phyloP scores from a whole-genome alignment of 768 basidiomycete genomes.

The Tricholoma hemisulphureum region DNA sequence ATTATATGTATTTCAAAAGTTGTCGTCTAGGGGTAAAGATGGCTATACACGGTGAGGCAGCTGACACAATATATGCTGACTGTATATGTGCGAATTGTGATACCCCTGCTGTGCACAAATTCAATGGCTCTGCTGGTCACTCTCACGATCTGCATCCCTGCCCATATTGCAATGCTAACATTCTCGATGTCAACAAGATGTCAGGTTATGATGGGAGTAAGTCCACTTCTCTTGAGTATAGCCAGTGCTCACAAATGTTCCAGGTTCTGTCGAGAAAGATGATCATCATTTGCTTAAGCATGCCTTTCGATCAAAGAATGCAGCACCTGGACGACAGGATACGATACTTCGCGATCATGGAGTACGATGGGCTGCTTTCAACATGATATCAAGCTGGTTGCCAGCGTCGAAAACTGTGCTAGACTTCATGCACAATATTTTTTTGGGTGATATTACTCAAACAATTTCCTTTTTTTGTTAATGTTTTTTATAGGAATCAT shows the following conservation, averaged over 20 bases:
- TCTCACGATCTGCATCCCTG: conserved; percentile 25
- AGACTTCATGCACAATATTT: conserved; percentile 33
- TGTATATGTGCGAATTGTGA: conserved; percentile 25
- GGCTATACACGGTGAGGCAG: conserved; percentile 19
- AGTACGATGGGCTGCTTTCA: conserved; percentile 21
- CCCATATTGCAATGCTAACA: conserved; percentile 18
- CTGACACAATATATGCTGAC: conserved; percentile 21
- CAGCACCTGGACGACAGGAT: conserved; percentile 4
- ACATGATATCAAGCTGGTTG: conserved; percentile 27
- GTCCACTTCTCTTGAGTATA: neutral
- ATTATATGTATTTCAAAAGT: neutral
- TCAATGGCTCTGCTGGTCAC: conserved; percentile 26
- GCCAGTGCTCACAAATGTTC: neutral
- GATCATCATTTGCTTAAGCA: conserved; percentile 15
- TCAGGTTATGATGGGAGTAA: conserved; percentile 9
- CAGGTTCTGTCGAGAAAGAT: conserved; percentile 5
- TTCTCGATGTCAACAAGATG: conserved; percentile 19
- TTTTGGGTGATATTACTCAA: conserved; percentile 18
- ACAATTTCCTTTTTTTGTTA: no score
- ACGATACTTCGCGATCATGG: conserved; percentile 23
- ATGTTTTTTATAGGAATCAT: conserved; percentile 21
- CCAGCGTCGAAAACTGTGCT: conserved; percentile 22
- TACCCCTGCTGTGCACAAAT: conserved; percentile 24
- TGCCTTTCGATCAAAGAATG: conserved; percentile 9
- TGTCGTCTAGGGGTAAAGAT: conserved; percentile 22